Evolutionary conservation across 306 rosid species (phyloP).

Genomic region (Comarum palustre): DNA sequence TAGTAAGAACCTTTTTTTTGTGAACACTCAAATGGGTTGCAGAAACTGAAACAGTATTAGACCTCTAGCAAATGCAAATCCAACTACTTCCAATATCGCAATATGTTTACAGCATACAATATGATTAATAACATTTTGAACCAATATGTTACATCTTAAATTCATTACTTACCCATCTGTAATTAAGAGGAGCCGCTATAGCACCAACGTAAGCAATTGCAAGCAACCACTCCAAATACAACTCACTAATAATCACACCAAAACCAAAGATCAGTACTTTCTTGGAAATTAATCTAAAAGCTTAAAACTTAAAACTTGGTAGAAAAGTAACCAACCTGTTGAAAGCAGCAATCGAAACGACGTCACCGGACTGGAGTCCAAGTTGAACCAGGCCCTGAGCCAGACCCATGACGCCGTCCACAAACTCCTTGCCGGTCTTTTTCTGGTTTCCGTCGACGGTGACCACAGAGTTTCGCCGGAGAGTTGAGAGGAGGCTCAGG

Average conservation of each 20-base stretch:
- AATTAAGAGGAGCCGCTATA: conserved; percentile 76
- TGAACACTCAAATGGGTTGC: too few species aligned
- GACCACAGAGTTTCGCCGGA: conserved; percentile 37
- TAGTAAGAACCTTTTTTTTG: too few species aligned
- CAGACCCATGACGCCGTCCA: conserved; percentile 47
- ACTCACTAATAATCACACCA: conserved; percentile 44
- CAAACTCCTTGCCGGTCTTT: conserved; percentile 55
- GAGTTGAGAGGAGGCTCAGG: conserved; percentile 46
- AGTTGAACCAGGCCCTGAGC: conserved; percentile 55
- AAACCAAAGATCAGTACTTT: not conserved
- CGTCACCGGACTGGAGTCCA: conserved; percentile 58
- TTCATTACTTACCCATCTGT: conserved; percentile 67
- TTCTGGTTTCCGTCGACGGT: conserved; percentile 39
- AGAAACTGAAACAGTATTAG: too few species aligned
- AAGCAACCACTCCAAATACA: conserved; percentile 80
- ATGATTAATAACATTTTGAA: too few species aligned
- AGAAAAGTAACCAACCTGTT: conserved; percentile 44
- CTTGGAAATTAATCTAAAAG: not conserved
- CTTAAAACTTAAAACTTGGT: not conserved
- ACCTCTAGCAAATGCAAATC: too few species aligned
- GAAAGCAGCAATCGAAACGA: conserved; percentile 73
- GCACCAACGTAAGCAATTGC: conserved; percentile 88
- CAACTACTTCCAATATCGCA: too few species aligned
- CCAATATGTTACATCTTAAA: not conserved
- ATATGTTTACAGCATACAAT: too few species aligned